These are phyloP conservation scores for Phytophthora cajani DNA, from an alignment of 352 stramenopile genomes.

Conservation along the genomic window DNA sequence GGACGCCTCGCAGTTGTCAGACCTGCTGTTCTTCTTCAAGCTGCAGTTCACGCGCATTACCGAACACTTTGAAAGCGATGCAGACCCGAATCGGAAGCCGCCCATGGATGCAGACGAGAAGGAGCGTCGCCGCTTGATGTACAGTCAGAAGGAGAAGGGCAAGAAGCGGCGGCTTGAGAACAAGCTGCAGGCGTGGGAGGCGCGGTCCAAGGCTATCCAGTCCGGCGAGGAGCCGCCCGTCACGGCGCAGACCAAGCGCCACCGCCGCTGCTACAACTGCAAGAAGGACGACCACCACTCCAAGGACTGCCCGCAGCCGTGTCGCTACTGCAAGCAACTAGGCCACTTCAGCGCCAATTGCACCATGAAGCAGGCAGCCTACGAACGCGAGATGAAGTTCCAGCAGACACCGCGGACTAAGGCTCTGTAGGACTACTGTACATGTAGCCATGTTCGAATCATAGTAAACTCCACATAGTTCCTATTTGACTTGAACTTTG, in stretches of 20 bases:
- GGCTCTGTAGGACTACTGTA: slow-evolving; percentile 46
- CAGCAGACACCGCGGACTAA: slow-evolving; percentile 66
- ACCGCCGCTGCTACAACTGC: slow-evolving; percentile 87
- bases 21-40: slow-evolving; percentile 88
- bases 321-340: slow-evolving; percentile 79
- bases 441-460: slow-evolving; percentile 12
- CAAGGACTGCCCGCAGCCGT: slow-evolving; percentile 75
- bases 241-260: slow-evolving; percentile 49
- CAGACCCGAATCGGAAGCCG: slow-evolving; percentile 57
- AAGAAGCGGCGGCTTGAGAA: slow-evolving; percentile 80
- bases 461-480: not conserved
- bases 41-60: slow-evolving; percentile 75
- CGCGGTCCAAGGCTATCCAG: slow-evolving; percentile 54
- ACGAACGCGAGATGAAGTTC: slow-evolving; percentile 60
- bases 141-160: slow-evolving; percentile 77
- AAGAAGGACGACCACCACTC: slow-evolving; percentile 82
- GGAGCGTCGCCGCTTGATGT: slow-evolving; percentile 73
- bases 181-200: slow-evolving; percentile 64
- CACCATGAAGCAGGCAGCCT: slow-evolving; percentile 65
- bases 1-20: slow-evolving; percentile 49
- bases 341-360: slow-evolving; percentile 83
- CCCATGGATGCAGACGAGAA: slow-evolving; percentile 86
- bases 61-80: slow-evolving; percentile 66
- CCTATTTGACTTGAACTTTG: slow-evolving; percentile 25
- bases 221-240: slow-evolving; percentile 42